Evolutionary conservation across 179 eudicot genomes (phyloP).

Genomic region (Beta corolliflora): DNA sequence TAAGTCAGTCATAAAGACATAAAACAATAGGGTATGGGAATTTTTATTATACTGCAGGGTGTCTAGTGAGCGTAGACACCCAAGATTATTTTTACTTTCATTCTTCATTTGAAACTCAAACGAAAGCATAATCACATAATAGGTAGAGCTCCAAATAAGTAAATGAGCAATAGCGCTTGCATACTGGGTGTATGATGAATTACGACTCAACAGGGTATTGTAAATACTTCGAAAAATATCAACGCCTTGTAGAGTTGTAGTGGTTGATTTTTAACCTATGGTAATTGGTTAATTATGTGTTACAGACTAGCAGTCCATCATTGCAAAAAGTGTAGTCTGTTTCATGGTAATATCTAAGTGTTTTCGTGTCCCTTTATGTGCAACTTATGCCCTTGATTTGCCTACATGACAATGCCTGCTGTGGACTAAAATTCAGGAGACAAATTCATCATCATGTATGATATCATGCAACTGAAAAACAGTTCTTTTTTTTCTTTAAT

Average conservation of each 20-base stretch:
- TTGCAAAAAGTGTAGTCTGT: not conserved
- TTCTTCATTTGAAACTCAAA: too few relatives aligned
- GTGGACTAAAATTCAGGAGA: not conserved
- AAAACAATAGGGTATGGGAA: too few relatives aligned
- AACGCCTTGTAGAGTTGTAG: not conserved
- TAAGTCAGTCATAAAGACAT: too few relatives aligned
- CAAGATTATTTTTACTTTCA: too few relatives aligned
- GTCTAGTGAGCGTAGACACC: too few relatives aligned
- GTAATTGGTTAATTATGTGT: not conserved
- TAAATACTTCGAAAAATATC: too few relatives aligned
- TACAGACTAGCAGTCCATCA: not conserved
- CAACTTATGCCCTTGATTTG: not conserved
- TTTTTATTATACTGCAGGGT: too few relatives aligned
- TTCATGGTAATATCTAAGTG: not conserved
- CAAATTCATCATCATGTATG: not conserved
- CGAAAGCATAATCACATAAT: too few relatives aligned
- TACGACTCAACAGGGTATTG: too few relatives aligned
- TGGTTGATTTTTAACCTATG: not conserved
- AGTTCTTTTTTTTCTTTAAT: not conserved
- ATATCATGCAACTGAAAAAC: constrained; percentile 7
- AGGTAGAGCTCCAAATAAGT: too few relatives aligned
- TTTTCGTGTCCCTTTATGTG: not conserved
- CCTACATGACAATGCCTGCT: not conserved
- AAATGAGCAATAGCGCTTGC: too few relatives aligned
- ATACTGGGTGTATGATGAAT: too few relatives aligned